Evolutionary conservation across 768 basidiomycete genomes (phyloP).

Genomic region (Pleurotus pulmonarius): DNA sequence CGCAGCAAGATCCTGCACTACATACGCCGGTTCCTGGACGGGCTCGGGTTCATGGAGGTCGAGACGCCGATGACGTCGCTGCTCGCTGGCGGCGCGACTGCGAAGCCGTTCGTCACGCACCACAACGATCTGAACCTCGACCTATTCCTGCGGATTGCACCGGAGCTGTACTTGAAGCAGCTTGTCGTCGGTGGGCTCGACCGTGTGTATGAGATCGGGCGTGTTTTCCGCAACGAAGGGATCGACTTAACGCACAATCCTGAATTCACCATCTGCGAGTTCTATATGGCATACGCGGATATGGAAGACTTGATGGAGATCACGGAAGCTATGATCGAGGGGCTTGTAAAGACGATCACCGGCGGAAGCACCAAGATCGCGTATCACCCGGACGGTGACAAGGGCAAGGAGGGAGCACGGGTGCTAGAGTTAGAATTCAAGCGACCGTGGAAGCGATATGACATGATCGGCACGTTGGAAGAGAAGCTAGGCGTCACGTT

Average conservation of each 20-base stretch:
- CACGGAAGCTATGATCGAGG: slow-evolving; percentile 87
- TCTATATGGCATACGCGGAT: slow-evolving; percentile 99
- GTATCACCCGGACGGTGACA: slow-evolving; percentile 95
- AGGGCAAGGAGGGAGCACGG: slow-evolving; percentile 57
- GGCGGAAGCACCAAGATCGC: slow-evolving; percentile 74
- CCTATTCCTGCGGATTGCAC: slow-evolving; percentile 94
- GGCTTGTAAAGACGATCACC: slow-evolving; percentile 84
- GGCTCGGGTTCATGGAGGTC: slow-evolving; percentile 94
- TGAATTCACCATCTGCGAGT: slow-evolving; percentile 99
- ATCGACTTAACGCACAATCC: slow-evolving; percentile 99
- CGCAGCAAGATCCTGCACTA: slow-evolving; percentile 91
- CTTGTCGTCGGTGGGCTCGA: slow-evolving; percentile 96
- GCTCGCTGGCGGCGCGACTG: slow-evolving; percentile 95
- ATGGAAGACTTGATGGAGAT: slow-evolving; percentile 99
- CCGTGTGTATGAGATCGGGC: slow-evolving; percentile 97
- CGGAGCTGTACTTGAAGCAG: slow-evolving; percentile 97
- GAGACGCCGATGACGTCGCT: slow-evolving; percentile 98
- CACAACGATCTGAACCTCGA: slow-evolving; percentile 98
- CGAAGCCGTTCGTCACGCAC: slow-evolving; percentile 98
- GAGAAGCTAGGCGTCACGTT: slow-evolving; percentile 90
- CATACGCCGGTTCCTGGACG: slow-evolving; percentile 85
- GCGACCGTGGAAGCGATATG: slow-evolving; percentile 96
- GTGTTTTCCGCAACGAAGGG: slow-evolving; percentile 97
- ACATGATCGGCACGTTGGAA: slow-evolving; percentile 97
- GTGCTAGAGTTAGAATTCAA: slow-evolving; percentile 80